Evolutionary conservation across 805 yeast species (phyloP), one percentile per base, ranked within the genome.

Genomic region (Vanderwaltozyma verrucispora): DNA sequence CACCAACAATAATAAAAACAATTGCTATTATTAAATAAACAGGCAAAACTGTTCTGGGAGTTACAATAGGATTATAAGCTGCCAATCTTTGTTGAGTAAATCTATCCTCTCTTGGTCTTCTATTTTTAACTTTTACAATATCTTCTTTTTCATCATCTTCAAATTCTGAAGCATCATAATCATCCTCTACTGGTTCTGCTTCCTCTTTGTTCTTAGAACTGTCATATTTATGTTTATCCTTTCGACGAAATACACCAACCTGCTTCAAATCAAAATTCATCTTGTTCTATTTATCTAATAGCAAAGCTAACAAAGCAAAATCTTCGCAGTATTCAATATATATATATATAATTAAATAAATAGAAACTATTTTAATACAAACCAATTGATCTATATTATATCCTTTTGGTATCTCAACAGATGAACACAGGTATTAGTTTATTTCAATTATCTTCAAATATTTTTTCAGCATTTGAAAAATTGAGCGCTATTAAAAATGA

Each of bases 1-100:
- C 86, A 17, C 98, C 98, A 38, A 92, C 72, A 13, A 95, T 94
- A 11, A 89, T 84, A 56, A 87, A 82, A 12, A 92, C 69, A n/a
- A 80, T 68, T 1, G 94, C 86, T 31, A 88, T 65, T 12, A 75
- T 41, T 31, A 87, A 63, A 48, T 88, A 74, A 39, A 89, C 64
- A 7, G 96, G 95, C 36, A 89, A 71, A 35, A 89, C 94, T 21
- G 92, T 76, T 50, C 75, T 79, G 5, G 96, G 96, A 2, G 96
- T 87, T 48, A 88, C 71, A 42, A 92, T 84, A 1, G 97, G 97
- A 38, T 74, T 76, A 56, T 72, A 62, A 16, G 78, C 68, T 37
- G 68, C 70, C 31, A 75, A 53, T 41, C 74, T 57, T 47, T 75
- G 81, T 51, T 82, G 94, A 40, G 88, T 71, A 54, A 82, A 82